Percentiles rank a stretch among this genome's conserved stretches.
These are phyloP conservation scores for Cicer arietinum DNA, from an alignment of 306 rosid genomes.

Conservation along the genomic window DNA sequence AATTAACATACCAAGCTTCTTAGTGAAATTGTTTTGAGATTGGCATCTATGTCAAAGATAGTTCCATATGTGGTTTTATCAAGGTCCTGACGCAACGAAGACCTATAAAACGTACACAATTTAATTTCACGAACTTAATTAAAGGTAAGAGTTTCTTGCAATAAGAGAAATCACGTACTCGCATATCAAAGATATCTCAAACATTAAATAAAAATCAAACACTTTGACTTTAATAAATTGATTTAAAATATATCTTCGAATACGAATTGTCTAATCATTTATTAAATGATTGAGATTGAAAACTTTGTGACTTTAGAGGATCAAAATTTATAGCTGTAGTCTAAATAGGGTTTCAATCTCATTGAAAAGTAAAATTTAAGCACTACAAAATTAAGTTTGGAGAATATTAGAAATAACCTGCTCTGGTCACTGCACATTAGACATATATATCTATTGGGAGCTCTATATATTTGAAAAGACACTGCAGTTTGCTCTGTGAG, in stretches of 20 bases:
- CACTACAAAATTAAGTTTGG: not conserved
- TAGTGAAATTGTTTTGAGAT: conserved; percentile 55
- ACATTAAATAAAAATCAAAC: not conserved
- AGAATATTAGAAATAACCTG: conserved; percentile 53
- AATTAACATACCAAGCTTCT: conserved; percentile 64
- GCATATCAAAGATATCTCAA: not conserved
- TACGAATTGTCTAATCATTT: not conserved
- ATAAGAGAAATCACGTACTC: not conserved
- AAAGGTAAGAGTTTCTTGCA: not conserved
- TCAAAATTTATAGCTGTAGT: not conserved
- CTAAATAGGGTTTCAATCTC: not conserved
- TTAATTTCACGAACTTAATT: conserved; percentile 1
- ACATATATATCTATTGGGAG: conserved; percentile 51
- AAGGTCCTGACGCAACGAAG: conserved; percentile 62
- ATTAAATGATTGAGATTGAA: not conserved
- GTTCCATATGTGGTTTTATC: conserved; percentile 68
- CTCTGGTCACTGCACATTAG: conserved; percentile 79
- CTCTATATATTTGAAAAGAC: conserved; percentile 59
- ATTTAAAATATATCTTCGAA: not conserved
- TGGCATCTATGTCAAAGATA: conserved; percentile 54
- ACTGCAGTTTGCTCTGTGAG: conserved; percentile 62
- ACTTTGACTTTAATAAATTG: not conserved
- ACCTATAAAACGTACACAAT: conserved; percentile 47
- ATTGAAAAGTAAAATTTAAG: not conserved
- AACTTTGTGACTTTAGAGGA: not conserved